Evolutionary conservation across 78 protist genomes (phyloP).

Genomic region (Parvularia atlantis): DNA sequence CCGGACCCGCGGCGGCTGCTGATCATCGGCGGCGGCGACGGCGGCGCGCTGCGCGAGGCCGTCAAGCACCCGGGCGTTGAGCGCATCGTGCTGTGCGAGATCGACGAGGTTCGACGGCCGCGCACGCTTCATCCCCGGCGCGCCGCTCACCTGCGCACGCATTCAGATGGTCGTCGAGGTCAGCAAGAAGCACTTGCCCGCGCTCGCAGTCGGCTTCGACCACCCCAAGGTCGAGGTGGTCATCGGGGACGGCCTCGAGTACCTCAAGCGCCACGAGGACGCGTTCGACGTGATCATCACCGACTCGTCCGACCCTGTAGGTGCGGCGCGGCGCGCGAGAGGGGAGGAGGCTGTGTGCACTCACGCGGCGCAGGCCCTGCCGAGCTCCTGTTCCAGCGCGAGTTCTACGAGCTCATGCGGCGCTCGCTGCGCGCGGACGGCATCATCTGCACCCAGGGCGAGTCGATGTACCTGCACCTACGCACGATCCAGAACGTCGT

Average conservation of each 20-base stretch:
- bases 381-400: slow-evolving; percentile 56
- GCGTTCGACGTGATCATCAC: slow-evolving; percentile 88
- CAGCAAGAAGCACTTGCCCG: slow-evolving; percentile 57
- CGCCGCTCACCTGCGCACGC: not conserved
- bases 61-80: slow-evolving; percentile 64
- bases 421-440: slow-evolving; percentile 69
- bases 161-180: slow-evolving; percentile 51
- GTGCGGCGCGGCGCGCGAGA: not conserved
- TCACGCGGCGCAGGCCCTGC: slow-evolving; percentile 66
- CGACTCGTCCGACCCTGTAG: slow-evolving; percentile 90
- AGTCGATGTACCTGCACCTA: slow-evolving; percentile 77
- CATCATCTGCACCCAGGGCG: slow-evolving; percentile 78
- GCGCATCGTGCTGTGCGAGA: slow-evolving; percentile 69
- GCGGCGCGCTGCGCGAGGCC: slow-evolving; percentile 91
- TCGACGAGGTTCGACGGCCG: slow-evolving; percentile 46
- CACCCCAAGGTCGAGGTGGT: slow-evolving; percentile 49
- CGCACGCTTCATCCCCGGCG: not conserved
- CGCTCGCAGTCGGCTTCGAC: slow-evolving; percentile 52
- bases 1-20: slow-evolving; percentile 75
- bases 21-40: slow-evolving; percentile 98
- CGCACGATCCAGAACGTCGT: slow-evolving; percentile 47
- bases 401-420: slow-evolving; percentile 48
- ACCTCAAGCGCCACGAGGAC: slow-evolving; percentile 38
- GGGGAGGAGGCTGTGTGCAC: not conserved
- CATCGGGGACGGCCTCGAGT: slow-evolving; percentile 83